These are phyloP conservation scores for Aphanomyces cochlioides DNA, from an alignment of 352 stramenopile genomes.

Conservation along the genomic window DNA sequence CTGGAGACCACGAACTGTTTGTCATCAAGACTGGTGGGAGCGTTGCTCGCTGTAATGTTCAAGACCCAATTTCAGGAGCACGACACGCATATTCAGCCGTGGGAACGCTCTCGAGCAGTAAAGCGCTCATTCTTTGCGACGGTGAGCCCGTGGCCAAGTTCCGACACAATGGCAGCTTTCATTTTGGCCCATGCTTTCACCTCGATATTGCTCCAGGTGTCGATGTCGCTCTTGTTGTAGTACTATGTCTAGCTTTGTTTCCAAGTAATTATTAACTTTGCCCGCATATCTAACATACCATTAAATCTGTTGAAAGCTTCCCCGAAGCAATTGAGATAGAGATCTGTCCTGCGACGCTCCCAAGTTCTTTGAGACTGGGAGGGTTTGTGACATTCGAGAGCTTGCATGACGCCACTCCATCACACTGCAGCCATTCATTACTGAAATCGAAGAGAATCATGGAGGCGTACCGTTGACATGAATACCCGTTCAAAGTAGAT, in stretches of 20 bases:
- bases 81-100: not conserved
- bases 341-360: too few species aligned
- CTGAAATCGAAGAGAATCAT: too few species aligned
- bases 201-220: not conserved
- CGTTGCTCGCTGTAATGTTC: not conserved
- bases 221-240: not conserved
- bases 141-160: not conserved
- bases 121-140: not conserved
- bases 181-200: not conserved
- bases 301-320: too few species aligned
- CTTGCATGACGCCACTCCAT: too few species aligned
- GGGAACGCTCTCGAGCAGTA: slow-evolving; percentile 1
- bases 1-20: not conserved
- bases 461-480: too few species aligned
- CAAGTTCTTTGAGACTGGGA: too few species aligned
- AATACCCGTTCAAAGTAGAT: too few species aligned
- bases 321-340: too few species aligned
- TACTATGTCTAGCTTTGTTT: not conserved
- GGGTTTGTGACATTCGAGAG: too few species aligned
- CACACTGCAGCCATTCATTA: too few species aligned
- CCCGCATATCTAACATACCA: too few species aligned
- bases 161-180: slow-evolving; percentile 2
- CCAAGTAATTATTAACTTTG: not conserved
- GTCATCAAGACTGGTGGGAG: not conserved
- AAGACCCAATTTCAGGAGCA: not conserved